Evolutionary conservation across 768 basidiomycete genomes (phyloP).

Genomic region (Lentinus brumalis): DNA sequence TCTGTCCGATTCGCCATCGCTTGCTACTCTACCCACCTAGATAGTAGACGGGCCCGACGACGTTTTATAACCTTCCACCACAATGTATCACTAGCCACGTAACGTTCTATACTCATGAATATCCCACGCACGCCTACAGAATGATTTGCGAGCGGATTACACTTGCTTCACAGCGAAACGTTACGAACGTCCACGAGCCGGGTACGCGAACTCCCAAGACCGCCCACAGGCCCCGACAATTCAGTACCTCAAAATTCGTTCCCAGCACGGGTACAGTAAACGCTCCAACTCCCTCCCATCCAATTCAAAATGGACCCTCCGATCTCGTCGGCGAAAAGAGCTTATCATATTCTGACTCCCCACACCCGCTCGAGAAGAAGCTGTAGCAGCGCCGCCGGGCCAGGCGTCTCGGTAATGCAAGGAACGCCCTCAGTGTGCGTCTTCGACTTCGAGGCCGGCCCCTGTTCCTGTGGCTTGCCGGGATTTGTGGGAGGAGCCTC

Average conservation of each 20-base stretch:
- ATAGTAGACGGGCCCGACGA: no score
- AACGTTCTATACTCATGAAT: not conserved
- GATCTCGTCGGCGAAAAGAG: slow-evolving; percentile 12
- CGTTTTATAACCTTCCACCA: not conserved
- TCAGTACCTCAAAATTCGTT: slow-evolving; percentile 2
- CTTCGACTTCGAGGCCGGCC: not conserved
- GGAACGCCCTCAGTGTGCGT: slow-evolving; percentile 28
- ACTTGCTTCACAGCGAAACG: no score
- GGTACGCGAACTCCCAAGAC: not conserved
- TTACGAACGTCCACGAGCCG: not conserved
- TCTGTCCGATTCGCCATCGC: not conserved
- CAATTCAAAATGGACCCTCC: slow-evolving; percentile 5
- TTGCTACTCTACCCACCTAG: not conserved
- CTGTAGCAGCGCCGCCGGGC: slow-evolving; percentile 49
- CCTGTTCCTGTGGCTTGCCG: not conserved
- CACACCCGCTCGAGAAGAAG: slow-evolving; percentile 59
- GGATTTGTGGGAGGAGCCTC: slow-evolving; percentile 31
- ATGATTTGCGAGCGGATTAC: no score
- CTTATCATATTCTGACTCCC: slow-evolving; percentile 34
- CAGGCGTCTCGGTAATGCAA: slow-evolving; percentile 64
- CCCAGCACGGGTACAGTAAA: not conserved
- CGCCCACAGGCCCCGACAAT: not conserved
- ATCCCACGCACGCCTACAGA: not conserved
- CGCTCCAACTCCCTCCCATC: not conserved
- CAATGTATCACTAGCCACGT: slow-evolving; percentile 14